Base-by-base conservation (phyloP, 352 stramenopile species). In the Globisporangium nunn region DNA sequence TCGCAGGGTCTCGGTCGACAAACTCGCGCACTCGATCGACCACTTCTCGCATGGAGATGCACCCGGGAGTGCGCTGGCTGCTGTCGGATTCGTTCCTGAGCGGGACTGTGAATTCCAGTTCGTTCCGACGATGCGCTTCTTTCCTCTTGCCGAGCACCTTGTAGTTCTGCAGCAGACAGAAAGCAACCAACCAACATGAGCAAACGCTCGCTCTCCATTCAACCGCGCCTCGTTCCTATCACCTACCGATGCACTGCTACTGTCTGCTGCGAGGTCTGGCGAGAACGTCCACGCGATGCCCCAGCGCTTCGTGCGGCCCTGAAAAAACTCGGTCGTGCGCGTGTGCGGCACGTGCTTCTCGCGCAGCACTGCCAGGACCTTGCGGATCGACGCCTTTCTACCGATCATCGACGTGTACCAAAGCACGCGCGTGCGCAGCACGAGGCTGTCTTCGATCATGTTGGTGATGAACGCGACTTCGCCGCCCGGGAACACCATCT, bases 401-500 rank as follows among this genome's bases (percentile, higher is more conserved):
- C 93, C 91, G 48, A 98, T 62, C 78, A 98, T 96, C 5, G 89
- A 97, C 14, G 93, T 97, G 63, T 97, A 98, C 90, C 96, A 97
- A 14, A 86, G 66, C n/a, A 98, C 73, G 6, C 71, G 72, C 29
- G 90, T 64, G 35, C 70, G 68, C 47, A 96, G 64, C 29, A 64
- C 52, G 15, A 96, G 70, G 59, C 92, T 98, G 54, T 98, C 95
- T 15, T 67, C 51, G 54, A 99, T 93, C 67, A 98, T 98, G 41
- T 81, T 75, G 2, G 64, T 70, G 41, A 98, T 90, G 71, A 98
- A 99, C 6, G 81, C 88, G 15, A 98, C 74, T 66, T 99, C 96
- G 6, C 96, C 96, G 46, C 93, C 95, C 7, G 81, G 73, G 56
- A 77, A 90, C 2, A 88, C 78, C 89, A 97, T 96, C 64, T 97